Evolutionary conservation across 306 rosid species (phyloP), one percentile per base, ranked within the genome.

Genomic region (Castanea sativa): DNA sequence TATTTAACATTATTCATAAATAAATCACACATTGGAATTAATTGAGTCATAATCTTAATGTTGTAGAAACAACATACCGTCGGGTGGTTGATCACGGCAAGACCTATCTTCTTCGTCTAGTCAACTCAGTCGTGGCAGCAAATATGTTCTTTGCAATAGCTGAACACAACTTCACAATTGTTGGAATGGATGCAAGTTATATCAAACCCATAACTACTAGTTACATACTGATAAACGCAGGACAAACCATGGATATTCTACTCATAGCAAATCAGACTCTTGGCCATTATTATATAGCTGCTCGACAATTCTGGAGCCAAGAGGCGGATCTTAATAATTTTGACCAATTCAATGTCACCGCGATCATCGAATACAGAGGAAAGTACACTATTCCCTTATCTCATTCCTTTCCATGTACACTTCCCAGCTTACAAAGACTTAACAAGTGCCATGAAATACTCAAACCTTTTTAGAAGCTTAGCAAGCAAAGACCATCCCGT

Each of bases 281-380:
- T 3, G 75, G 79, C 78, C 78, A 69, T 29, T 90, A 88, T 65
- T 90, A 86, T 45, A 81, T 90, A 86, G 79, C 87, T 63, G 78
- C 91, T 23, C 74, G 83, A 21, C 82, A 85, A 45, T 85, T 79
- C 13, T 65, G 23, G n/a, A 65, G 71, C 70, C 41, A 64, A 53
- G 80, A 35, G 4, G 9, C n/a, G 5, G 29, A 16, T 3, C 29
- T 77, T 56, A 1, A 73, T 0, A 5, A 5, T 33, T 85, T 83
- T 16, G 82, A 85, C 70, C 84, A 85, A 11, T 70, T 59, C 27
- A 82, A 82, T 35, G 11, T 88, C 41, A 85, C 88, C 11, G 89
- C 92, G 0, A 85, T 82, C 18, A 12, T 87, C 5, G 88, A 84
- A 25, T 88, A 90, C 82, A 75, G 11, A 1, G 81, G 79, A 35